phyloP scores from a whole-genome alignment of 768 basidiomycete genomes.

The Trametes cubensis region DNA sequence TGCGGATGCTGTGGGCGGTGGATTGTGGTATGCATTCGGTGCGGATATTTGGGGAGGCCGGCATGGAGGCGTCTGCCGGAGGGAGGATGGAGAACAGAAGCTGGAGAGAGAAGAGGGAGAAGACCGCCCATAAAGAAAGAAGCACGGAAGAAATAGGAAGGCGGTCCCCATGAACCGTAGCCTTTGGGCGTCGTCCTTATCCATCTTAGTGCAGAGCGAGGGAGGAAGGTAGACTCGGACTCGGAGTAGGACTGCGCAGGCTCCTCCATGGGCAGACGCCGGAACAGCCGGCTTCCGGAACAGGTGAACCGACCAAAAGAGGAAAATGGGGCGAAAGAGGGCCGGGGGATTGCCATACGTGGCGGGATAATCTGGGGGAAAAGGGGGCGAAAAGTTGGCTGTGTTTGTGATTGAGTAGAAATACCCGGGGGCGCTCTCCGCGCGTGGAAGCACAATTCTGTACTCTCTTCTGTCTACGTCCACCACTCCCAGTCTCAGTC shows the following conservation, averaged over 20 bases:
- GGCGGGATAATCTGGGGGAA: conserved; percentile 14
- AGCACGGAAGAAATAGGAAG: conserved; percentile 10
- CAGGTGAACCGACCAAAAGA: conserved; percentile 8
- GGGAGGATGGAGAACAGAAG: background rate
- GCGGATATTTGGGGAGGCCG: no score
- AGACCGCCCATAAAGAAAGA: background rate
- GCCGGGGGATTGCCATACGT: background rate
- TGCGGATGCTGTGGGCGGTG: no score
- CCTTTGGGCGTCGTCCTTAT: no score
- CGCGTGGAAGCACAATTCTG: conserved; percentile 30
- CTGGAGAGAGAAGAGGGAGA: background rate
- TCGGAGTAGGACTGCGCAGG: no score
- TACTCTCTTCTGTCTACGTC: conserved; percentile 32
- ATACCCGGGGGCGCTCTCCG: conserved; percentile 25
- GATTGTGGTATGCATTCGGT: no score
- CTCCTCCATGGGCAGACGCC: no score
- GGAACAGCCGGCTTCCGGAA: background rate
- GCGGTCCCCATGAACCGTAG: background rate
- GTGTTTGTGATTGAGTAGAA: conserved; percentile 29
- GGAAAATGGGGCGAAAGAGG: conserved; percentile 7
- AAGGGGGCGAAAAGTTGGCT: conserved; percentile 19
- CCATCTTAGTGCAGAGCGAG: no score
- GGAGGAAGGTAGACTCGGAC: no score
- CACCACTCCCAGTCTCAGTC: conserved; percentile 23
- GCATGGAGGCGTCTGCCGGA: background rate